These are phyloP conservation scores for Mortierella sp. DNA, from an alignment of 371 early-diverging fungal species.

Conservation along the genomic window DNA sequence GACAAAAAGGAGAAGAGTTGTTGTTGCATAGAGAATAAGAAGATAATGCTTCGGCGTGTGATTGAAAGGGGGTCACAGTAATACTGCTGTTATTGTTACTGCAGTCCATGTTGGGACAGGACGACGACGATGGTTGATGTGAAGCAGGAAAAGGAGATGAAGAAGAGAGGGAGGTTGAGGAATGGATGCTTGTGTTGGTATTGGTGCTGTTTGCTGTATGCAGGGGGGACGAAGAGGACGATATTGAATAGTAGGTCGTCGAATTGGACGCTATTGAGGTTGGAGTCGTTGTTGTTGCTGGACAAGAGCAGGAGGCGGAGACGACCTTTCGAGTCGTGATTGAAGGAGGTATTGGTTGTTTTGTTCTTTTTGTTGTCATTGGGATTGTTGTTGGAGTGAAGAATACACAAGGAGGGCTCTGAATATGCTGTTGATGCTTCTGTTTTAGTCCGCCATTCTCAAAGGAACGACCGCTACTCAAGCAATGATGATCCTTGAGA, in stretches of 20 bases:
- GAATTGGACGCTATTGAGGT: not conserved
- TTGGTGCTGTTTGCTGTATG: not conserved
- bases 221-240: constrained; percentile 10
- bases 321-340: not conserved
- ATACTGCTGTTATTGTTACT: not conserved
- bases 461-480: constrained; percentile 7
- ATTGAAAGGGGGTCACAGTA: not conserved
- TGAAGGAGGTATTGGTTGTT: not conserved
- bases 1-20: not conserved
- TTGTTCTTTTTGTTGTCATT: not conserved
- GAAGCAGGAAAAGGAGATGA: not conserved
- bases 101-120: not conserved
- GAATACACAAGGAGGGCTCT: not conserved
- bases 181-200: not conserved
- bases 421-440: not conserved
- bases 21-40: not conserved
- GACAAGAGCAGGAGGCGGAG: not conserved
- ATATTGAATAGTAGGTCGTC: not conserved
- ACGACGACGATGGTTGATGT: not conserved
- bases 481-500: constrained; percentile 18
- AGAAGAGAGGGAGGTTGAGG: constrained; percentile 5
- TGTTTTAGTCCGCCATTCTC: no score
- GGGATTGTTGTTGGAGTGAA: not conserved
- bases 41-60: not conserved
- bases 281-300: not conserved